Evolutionary conservation across 805 yeast species (phyloP).

Genomic region (Lipomyces kockii): DNA sequence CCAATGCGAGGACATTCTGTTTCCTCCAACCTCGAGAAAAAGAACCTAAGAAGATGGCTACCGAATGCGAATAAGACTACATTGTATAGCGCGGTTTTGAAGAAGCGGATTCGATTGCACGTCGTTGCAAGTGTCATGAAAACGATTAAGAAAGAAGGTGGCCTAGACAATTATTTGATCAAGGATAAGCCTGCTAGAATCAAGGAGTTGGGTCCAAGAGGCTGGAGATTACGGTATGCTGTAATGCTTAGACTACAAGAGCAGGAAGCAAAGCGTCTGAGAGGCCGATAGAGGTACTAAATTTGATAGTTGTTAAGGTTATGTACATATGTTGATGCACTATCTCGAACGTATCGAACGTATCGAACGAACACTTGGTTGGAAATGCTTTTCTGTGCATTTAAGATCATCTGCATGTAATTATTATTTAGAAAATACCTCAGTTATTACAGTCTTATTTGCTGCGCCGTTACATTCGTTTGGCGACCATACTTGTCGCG

Average conservation of each 20-base stretch:
- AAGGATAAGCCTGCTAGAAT: slow-evolving; percentile 89
- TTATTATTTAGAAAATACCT: not conserved
- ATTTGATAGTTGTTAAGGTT: not conserved
- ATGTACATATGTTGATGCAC: not conserved
- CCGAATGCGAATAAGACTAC: slow-evolving; percentile 80
- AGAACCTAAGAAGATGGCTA: slow-evolving; percentile 71
- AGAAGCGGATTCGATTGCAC: slow-evolving; percentile 58
- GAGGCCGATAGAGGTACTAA: not conserved
- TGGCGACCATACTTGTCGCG: no score
- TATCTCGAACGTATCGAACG: not conserved
- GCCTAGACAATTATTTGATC: slow-evolving; percentile 82
- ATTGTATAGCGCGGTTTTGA: slow-evolving; percentile 83
- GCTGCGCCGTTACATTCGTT: not conserved
- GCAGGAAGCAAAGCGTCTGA: slow-evolving; percentile 1
- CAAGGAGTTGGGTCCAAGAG: slow-evolving; percentile 89
- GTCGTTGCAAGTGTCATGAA: slow-evolving; percentile 81
- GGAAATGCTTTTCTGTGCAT: not conserved
- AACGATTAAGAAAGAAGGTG: slow-evolving; percentile 92
- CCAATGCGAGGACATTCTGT: slow-evolving; percentile 76
- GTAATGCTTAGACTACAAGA: slow-evolving; percentile 51
- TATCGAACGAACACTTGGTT: not conserved
- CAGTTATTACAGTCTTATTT: not conserved
- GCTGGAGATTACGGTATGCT: slow-evolving; percentile 86
- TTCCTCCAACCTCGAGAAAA: slow-evolving; percentile 71
- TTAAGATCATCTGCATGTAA: not conserved